Evolutionary conservation across 2,329 filamentous ascomycete genomes (phyloP).

Genomic region (Aquanectria penicillioides): DNA sequence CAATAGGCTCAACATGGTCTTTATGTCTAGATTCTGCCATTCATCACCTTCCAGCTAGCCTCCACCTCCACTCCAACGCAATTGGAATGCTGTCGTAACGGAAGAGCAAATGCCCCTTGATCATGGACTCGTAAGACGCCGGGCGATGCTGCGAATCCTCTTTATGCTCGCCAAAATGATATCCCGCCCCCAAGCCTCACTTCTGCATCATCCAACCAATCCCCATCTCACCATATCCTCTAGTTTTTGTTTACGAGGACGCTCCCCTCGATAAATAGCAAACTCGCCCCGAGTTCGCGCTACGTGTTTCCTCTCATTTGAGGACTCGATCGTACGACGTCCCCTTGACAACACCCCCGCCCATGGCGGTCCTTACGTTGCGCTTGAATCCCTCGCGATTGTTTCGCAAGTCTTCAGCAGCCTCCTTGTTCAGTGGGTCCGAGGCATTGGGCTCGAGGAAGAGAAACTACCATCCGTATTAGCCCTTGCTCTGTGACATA

Average conservation of each 20-base stretch:
- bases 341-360: constrained; percentile 79
- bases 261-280: constrained; percentile 1
- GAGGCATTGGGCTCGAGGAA: constrained; percentile 98
- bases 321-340: constrained; percentile 82
- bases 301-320: constrained; percentile 56
- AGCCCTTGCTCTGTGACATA: constrained; percentile 26
- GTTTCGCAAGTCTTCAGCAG: constrained; percentile 87
- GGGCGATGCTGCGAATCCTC: constrained; percentile 22
- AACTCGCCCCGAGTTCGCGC: constrained; percentile 18
- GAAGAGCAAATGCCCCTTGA: constrained; percentile 23
- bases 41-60: not conserved
- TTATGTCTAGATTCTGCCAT: constrained; percentile 7
- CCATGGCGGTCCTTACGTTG: constrained; percentile 88
- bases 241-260: no score
- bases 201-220: not conserved
- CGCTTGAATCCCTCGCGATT: constrained; percentile 91
- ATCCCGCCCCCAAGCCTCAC: constrained; percentile 10
- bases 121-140: constrained; percentile 32
- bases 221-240: not conserved
- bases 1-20: constrained; percentile 4
- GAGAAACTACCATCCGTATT: constrained; percentile 72
- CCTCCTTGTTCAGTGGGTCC: constrained; percentile 98
- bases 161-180: constrained; percentile 19
- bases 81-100: constrained; percentile 17
- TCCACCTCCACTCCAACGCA: constrained; percentile 6